A percentile compares a stretch with the other conserved stretches of the same genome.
These are phyloP conservation scores for Arabidopsis arenosa DNA, from an alignment of 345 rosid genomes.

Conservation along the genomic window DNA sequence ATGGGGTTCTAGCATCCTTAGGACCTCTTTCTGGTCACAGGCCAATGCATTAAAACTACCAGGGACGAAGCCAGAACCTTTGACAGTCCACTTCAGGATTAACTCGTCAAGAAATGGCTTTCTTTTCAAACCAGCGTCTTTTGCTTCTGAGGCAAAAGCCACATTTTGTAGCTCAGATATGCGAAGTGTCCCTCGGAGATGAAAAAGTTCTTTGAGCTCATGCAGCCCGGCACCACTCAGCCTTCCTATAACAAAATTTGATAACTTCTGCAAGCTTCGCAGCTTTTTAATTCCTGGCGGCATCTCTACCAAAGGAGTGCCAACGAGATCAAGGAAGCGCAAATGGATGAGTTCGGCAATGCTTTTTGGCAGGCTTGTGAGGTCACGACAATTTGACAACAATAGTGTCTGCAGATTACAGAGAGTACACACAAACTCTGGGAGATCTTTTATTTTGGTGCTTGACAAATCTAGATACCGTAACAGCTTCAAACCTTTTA, in stretches of 20 bases:
- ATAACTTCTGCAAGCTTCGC: constrained; percentile 42
- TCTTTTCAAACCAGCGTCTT: constrained; percentile 42
- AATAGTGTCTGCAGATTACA: constrained; percentile 48
- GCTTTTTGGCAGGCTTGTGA: constrained; percentile 45
- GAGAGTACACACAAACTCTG: constrained; percentile 45
- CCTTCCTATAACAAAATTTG: constrained; percentile 44
- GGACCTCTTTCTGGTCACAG: constrained; percentile 45
- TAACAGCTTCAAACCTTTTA: constrained; percentile 40
- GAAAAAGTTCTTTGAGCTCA: constrained; percentile 45
- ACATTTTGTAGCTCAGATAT: constrained; percentile 48
- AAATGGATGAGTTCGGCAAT: constrained; percentile 48
- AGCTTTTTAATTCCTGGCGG: constrained; percentile 47
- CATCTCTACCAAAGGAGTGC: constrained; percentile 41
- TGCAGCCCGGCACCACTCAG: constrained; percentile 40
- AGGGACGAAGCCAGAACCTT: constrained; percentile 2
- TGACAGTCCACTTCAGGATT: constrained; percentile 45
- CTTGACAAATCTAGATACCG: constrained; percentile 47
- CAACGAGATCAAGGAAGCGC: constrained; percentile 45
- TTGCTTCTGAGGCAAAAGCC: constrained; percentile 43
- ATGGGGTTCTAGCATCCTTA: constrained; percentile 53
- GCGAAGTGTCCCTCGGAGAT: constrained; percentile 46
- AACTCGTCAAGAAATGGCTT: constrained; percentile 46
- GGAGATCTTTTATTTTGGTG: constrained; percentile 43
- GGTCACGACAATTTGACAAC: constrained; percentile 34
- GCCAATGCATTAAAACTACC: constrained; percentile 28